Base-by-base conservation (phyloP, 306 rosid genomes). In the Albizia julibrissin region DNA sequence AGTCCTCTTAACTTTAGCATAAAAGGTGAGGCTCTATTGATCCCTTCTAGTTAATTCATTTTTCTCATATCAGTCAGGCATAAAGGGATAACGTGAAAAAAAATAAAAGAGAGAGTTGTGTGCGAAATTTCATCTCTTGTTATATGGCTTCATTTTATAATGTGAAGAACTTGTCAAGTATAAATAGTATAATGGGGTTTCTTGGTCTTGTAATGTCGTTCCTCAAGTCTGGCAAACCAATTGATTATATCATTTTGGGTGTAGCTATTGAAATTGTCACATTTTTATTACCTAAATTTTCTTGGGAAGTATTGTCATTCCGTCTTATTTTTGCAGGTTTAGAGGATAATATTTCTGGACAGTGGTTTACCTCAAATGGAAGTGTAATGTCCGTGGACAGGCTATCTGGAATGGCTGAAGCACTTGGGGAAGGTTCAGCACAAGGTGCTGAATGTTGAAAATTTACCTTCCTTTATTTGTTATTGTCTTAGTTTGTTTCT, bases 381-480 rank as follows among this genome's bases (percentile, higher is more conserved):
- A 93, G 93, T 87, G 94, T 95, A 74, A 40, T 95, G 84, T 90
- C 87, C 1, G 88, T 95, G 71, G 90, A 93, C 65, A 42, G 77
- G 19, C 75, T 72, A 29, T 88, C 95, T 46, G 99, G 98, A 78
- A 74, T 72, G 81, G 93, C 89, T 76, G 88, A 93, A 84, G 98
- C 94, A 79, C 77, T 89, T 83, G 95, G 91, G 75, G 91, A 91
- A 70, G 99, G 99, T 87, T 86, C 91, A 77, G 94, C 94, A 24
- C 90, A 93, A 92, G 97, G 99, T 95, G 75, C 79, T 80, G 44
- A 75, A n/a, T 75, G 61, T 64, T 15, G 73, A 74, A 76, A 85
- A 75, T 87, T 59, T 68, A 76, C 74, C 46, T 21, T 22, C 39
- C 2, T n/a, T 47, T 69, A 29, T 21, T 74, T 84, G 76, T 73